Conservation (phyloP, 2,329 filamentous ascomycete species). For the Chrysoporthe puriensis region DNA sequence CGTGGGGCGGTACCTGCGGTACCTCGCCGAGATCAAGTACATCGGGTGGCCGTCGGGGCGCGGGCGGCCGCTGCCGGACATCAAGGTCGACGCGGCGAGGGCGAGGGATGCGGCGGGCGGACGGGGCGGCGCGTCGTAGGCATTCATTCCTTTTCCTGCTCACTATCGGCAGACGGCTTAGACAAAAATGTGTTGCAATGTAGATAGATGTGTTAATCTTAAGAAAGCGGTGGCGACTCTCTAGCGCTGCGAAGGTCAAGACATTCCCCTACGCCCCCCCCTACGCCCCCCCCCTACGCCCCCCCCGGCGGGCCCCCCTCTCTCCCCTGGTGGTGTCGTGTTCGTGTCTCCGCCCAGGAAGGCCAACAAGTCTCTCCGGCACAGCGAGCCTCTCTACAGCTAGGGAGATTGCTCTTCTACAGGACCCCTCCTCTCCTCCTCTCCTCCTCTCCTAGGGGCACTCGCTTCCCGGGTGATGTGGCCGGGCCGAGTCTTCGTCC, state of each 20-base stretch:
- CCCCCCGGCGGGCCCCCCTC: too few relatives aligned
- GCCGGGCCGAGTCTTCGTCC: too few relatives aligned
- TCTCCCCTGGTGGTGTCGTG: too few relatives aligned
- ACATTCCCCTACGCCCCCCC: too few relatives aligned
- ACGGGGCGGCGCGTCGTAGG: slow-evolving; percentile 34
- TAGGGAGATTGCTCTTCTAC: too few relatives aligned
- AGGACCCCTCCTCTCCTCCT: too few relatives aligned
- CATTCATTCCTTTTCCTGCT: not conserved
- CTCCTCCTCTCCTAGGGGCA: too few relatives aligned
- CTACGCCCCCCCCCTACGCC: too few relatives aligned
- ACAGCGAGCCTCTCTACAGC: too few relatives aligned
- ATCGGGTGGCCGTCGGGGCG: slow-evolving; percentile 50
- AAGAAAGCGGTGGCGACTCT: not conserved
- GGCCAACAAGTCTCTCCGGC: too few relatives aligned
- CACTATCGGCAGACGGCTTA: not conserved
- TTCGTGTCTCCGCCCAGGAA: too few relatives aligned
- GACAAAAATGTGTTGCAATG: not conserved
- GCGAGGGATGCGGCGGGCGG: slow-evolving; percentile 33
- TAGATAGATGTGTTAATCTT: not conserved
- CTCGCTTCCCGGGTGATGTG: not conserved
- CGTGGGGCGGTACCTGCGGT: slow-evolving; percentile 66
- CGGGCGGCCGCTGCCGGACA: slow-evolving; percentile 39
- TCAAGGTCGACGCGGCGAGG: slow-evolving; percentile 36
- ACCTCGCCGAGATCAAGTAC: slow-evolving; percentile 66
- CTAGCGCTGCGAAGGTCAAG: not conserved